Conservation (phyloP, 2,329 filamentous ascomycete species). For the Pseudogymnoascus sp. region DNA sequence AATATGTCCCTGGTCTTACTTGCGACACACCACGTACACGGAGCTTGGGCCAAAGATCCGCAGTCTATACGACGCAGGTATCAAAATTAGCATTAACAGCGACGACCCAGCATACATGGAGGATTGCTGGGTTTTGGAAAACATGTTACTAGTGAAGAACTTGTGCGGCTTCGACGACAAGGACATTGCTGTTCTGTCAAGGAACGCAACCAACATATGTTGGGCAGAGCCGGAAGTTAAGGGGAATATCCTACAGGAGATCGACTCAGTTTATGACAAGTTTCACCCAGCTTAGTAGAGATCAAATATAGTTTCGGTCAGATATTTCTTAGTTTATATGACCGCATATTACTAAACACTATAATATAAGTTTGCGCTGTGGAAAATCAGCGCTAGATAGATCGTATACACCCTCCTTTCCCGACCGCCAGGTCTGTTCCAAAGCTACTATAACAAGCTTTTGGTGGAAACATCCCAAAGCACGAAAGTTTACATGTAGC, state of each 20-base stretch:
- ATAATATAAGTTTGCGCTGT: not conserved
- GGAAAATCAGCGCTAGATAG: not conserved
- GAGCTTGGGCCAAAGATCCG: slow-evolving; percentile 30
- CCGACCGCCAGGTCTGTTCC: not conserved
- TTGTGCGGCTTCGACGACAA: slow-evolving; percentile 34
- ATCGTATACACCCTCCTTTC: not conserved
- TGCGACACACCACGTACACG: slow-evolving; percentile 33
- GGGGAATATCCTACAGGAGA: slow-evolving; percentile 21
- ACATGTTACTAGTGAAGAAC: slow-evolving; percentile 37
- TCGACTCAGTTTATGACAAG: slow-evolving; percentile 17
- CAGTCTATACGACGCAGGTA: slow-evolving; percentile 33
- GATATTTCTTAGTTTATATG: not conserved
- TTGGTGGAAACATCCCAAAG: not conserved
- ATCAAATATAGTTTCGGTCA: not conserved
- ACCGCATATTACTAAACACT: not conserved
- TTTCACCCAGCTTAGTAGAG: not conserved
- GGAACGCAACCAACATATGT: slow-evolving; percentile 38
- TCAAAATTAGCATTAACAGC: slow-evolving; percentile 37
- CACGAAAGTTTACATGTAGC: not conserved
- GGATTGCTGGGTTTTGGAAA: slow-evolving; percentile 42
- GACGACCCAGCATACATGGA: slow-evolving; percentile 42
- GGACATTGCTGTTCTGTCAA: slow-evolving; percentile 37
- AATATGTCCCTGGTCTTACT: slow-evolving; percentile 65
- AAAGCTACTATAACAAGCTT: not conserved
- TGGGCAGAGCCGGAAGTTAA: slow-evolving; percentile 39